Conservation (phyloP, 2,329 filamentous ascomycete species). For the Trichophyton benhamiae region DNA sequence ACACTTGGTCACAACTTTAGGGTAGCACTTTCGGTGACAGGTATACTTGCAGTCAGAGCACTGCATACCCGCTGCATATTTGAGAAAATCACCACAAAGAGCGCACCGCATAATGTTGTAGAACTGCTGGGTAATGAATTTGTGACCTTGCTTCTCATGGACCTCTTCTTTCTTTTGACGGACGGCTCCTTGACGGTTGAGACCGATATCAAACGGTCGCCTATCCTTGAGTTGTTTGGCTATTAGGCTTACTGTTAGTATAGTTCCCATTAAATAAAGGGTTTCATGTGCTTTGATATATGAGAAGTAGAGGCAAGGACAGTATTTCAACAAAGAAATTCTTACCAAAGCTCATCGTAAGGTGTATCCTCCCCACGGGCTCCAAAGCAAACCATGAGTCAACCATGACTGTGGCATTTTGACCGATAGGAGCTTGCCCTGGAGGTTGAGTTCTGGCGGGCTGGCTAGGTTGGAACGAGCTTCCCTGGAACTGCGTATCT, state of each 20-base stretch:
- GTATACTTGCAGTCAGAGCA: slow-evolving; percentile 99
- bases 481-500: slow-evolving; percentile 43
- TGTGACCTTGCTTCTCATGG: slow-evolving; percentile 98
- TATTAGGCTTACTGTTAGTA: slow-evolving; percentile 21
- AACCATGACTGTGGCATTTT: slow-evolving; percentile 41
- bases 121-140: slow-evolving; percentile 96
- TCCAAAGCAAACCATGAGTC: slow-evolving; percentile 97
- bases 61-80: slow-evolving; percentile 97
- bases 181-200: slow-evolving; percentile 89
- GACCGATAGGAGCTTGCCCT: slow-evolving; percentile 11
- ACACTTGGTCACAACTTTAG: slow-evolving; percentile 95
- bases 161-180: slow-evolving; percentile 97
- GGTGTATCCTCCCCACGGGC: slow-evolving; percentile 80
- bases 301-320: neutral
- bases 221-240: slow-evolving; percentile 79
- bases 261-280: neutral
- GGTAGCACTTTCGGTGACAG: slow-evolving; percentile 94
- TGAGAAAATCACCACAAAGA: slow-evolving; percentile 93
- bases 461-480: slow-evolving; percentile 19
- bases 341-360: slow-evolving; percentile 72
- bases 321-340: neutral
- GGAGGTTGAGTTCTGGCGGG: slow-evolving; percentile 18
- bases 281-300: neutral
- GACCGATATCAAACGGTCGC: slow-evolving; percentile 71
- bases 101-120: slow-evolving; percentile 99